These are phyloP conservation scores for Amoeboaphelidium protococcarum DNA, from an alignment of 371 early-diverging fungal species.

Conservation along the genomic window DNA sequence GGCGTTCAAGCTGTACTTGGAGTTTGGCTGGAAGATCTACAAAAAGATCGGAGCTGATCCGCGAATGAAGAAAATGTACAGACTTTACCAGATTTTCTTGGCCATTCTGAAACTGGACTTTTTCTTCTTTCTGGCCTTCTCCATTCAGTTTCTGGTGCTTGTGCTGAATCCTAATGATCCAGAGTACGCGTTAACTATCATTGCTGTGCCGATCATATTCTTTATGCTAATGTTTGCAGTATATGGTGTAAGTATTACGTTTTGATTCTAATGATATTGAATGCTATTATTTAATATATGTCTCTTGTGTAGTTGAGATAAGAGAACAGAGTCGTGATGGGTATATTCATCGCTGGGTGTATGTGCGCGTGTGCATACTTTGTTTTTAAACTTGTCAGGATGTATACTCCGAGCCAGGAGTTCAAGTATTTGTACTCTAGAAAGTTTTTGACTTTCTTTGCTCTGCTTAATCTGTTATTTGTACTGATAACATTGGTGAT, in stretches of 20 bases:
- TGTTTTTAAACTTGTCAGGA: slow-evolving; percentile 51
- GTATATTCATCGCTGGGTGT: slow-evolving; percentile 33
- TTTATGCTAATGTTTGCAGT: slow-evolving; percentile 36
- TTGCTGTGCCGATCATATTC: slow-evolving; percentile 39
- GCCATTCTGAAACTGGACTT: slow-evolving; percentile 61
- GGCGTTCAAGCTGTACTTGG: slow-evolving; percentile 34
- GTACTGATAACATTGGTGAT: slow-evolving; percentile 37
- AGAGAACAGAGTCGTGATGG: slow-evolving; percentile 31
- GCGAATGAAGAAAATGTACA: slow-evolving; percentile 51
- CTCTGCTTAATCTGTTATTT: slow-evolving; percentile 31
- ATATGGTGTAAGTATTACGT: slow-evolving; percentile 45
- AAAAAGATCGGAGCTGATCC: slow-evolving; percentile 79
- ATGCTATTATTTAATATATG: no score
- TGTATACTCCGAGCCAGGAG: slow-evolving; percentile 30
- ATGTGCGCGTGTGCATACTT: slow-evolving; percentile 48
- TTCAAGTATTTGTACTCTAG: slow-evolving; percentile 28
- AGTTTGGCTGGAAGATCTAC: slow-evolving; percentile 83
- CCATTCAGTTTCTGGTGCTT: slow-evolving; percentile 54
- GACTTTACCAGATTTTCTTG: slow-evolving; percentile 58
- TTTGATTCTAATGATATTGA: no score
- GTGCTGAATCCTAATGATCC: slow-evolving; percentile 27
- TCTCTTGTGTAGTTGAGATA: no score
- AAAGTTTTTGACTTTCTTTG: slow-evolving; percentile 61
- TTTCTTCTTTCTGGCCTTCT: slow-evolving; percentile 60
- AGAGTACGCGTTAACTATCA: slow-evolving; percentile 39